A percentile compares a stretch with the other conserved stretches of the same genome.
Evolutionary conservation across 306 rosid species (phyloP).

Genomic region (Cucurbita moschata): DNA sequence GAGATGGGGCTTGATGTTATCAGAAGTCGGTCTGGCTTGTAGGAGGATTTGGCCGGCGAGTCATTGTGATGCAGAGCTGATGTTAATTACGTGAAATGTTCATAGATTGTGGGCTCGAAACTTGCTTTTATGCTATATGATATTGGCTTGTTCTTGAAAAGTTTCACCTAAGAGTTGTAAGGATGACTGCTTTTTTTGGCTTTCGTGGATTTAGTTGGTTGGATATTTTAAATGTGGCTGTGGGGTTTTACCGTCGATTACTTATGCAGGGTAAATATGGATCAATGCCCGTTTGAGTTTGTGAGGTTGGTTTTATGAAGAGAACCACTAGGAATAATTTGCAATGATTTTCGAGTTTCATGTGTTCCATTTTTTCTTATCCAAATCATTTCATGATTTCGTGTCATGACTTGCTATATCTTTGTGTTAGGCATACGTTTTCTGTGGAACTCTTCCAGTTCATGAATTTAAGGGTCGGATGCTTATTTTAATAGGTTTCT

Average conservation of each 20-base stretch:
- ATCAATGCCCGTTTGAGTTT: conserved; percentile 1
- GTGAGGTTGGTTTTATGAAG: not conserved
- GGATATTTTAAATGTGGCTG: not conserved
- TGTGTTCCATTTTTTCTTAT: not conserved
- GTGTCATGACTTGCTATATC: not conserved
- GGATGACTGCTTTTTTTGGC: not conserved
- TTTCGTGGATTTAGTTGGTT: not conserved
- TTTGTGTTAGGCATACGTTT: not conserved
- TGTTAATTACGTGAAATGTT: not conserved
- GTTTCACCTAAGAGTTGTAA: not conserved
- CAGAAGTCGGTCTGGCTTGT: not conserved
- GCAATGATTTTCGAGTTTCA: not conserved
- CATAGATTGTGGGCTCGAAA: conserved; percentile 2
- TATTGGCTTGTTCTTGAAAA: not conserved
- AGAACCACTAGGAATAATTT: not conserved
- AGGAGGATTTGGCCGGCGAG: not conserved
- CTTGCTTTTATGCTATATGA: conserved; percentile 3
- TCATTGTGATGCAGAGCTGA: no score
- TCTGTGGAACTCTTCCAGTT: not conserved
- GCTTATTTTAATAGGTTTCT: no score
- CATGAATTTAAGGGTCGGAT: not conserved
- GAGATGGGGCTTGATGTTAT: conserved; percentile 14
- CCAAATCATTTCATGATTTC: not conserved
- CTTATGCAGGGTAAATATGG: not conserved
- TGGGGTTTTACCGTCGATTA: not conserved